Evolutionary conservation across 371 early-diverging fungal genomes (phyloP).

Genomic region (Zopfochytrium polystomum): DNA sequence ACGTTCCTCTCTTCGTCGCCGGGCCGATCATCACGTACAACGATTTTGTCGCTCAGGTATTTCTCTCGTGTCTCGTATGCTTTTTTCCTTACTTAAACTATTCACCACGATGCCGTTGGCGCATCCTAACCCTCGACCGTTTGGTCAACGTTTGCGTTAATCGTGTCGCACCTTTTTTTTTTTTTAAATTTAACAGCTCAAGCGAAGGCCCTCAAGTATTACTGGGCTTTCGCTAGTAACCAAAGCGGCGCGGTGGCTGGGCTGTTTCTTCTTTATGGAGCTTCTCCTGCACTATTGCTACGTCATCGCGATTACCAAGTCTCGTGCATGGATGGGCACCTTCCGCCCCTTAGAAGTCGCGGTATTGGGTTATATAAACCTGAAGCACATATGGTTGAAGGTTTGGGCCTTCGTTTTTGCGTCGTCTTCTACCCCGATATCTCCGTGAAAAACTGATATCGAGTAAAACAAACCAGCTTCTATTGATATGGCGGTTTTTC

Average conservation of each 20-base stretch:
- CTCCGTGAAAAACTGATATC: too few species aligned
- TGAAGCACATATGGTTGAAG: slow-evolving; percentile 90
- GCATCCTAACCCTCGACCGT: too few species aligned
- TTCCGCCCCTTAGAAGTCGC: slow-evolving; percentile 71
- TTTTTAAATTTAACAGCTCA: slow-evolving; percentile 3
- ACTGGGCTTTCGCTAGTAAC: slow-evolving; percentile 44
- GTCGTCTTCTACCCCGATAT: too few species aligned
- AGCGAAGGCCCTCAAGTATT: slow-evolving; percentile 38
- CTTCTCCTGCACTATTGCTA: slow-evolving; percentile 73
- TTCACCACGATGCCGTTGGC: too few species aligned
- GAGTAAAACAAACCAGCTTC: too few species aligned
- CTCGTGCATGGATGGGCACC: slow-evolving; percentile 68
- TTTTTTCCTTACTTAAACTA: background rate
- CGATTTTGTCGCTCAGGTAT: slow-evolving; percentile 80
- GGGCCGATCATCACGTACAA: slow-evolving; percentile 96
- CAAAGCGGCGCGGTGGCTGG: slow-evolving; percentile 40
- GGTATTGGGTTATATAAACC: slow-evolving; percentile 76
- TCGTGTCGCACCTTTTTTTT: too few species aligned
- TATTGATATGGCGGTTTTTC: slow-evolving; percentile 93
- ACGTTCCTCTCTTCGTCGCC: slow-evolving; percentile 87
- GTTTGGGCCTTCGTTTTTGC: too few species aligned
- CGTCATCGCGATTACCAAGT: slow-evolving; percentile 81
- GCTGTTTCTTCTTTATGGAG: slow-evolving; percentile 72
- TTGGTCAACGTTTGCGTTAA: too few species aligned
- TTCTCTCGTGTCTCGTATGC: background rate